Evolutionary conservation across 768 basidiomycete species (phyloP), one percentile per base, ranked within the genome.

Genomic region (Auriscalpium vulgare): DNA sequence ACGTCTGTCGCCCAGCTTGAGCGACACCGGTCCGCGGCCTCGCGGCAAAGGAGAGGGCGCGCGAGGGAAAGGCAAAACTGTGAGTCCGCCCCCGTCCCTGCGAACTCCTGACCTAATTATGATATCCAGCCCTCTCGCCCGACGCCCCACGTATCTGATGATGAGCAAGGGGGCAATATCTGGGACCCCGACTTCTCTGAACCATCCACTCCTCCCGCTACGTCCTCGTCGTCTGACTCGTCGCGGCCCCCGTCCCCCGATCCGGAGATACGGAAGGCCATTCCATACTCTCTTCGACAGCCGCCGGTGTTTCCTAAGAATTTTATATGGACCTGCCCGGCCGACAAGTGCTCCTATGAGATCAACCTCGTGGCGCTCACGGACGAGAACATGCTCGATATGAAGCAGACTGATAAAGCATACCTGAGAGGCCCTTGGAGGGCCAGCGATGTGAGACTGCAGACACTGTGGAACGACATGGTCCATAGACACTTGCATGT

Each of bases 161-260:
- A 29, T 29, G 29, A 29, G 29, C 29, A 29, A 29, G 29, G 29
- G 29, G 29, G 29, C 2, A 29, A 29, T 29, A 29, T 29, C 29
- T 84, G 84, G 59, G 81, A 79, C 63, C 73, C 79, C 0, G 83
- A 85, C 62, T 85, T 84, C 63, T 79, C 78, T 10, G 75, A 77
- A n/a, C 63, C 66, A 8, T 81, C 81, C 4, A 75, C 78, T 19
- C 69, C 68, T 11, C 70, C 75, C 7, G 72, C 68, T n/a, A 67
- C 75, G 2, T 75, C 75, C 45, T 71, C 75, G 10, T 55, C 53
- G 47, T 67, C 68, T 13, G 40, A 13, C 62, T 60, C 43, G 51
- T 65, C 10, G 57, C 40, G 55, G 54, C 17, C 68, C 75, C 40
- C 51, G 0, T 51, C 61, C 10, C 56, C 55, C 13, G 54, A 67